Base-by-base conservation (phyloP, 352 stramenopile genomes). In the Phytopythium helicoides region DNA sequence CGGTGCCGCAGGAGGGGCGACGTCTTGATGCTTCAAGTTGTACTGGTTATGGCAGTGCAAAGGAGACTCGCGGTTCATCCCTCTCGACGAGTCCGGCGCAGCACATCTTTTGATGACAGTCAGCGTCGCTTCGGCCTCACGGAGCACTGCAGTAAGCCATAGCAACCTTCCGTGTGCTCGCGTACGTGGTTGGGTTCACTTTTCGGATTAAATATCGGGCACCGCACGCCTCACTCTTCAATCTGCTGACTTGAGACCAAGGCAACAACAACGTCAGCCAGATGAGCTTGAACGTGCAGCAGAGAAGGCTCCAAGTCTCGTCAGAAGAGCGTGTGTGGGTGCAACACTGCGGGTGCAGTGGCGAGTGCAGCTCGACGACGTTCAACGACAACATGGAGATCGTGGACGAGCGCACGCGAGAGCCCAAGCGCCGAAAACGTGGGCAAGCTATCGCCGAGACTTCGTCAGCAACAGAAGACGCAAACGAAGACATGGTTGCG, bases 221-320 rank as follows among this genome's bases (percentile, higher is more conserved):
- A 36, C 64, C 74, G 47, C 78, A 64, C 81, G 45, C 96, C 87
- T 1, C 85, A 73, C n/a, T 41, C 15, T 41, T 41, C 36, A 9
- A 41, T 21, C 18, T 41, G n/a, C 46, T 40, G 68, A 73, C 40
- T 86, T 63, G 82, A 54, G 97, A 86, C 64, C 96, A 95, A 6
- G 92, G 49, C 9, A 77, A 66, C 11, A 95, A 40, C 2, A 86
- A 67, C 3, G 57, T 83, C 26, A 33, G 28, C 28, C 28, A 33
- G 28, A 33, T 33, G 5, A 33, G 28, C 28, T 10, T 33, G 28
- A 33, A 33, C 28, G 9, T 33, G 28, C 28, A 33, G n/a, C 31
- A 19, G n/a, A 40, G 37, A 21, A 52, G 28, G 16, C 7, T 28
- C 15, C 22, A 19, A 49, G 26, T 10, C 36, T 21, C 36, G 26